Evolutionary conservation across 768 basidiomycete species (phyloP).

Genomic region (Xerocomus potaroensis): DNA sequence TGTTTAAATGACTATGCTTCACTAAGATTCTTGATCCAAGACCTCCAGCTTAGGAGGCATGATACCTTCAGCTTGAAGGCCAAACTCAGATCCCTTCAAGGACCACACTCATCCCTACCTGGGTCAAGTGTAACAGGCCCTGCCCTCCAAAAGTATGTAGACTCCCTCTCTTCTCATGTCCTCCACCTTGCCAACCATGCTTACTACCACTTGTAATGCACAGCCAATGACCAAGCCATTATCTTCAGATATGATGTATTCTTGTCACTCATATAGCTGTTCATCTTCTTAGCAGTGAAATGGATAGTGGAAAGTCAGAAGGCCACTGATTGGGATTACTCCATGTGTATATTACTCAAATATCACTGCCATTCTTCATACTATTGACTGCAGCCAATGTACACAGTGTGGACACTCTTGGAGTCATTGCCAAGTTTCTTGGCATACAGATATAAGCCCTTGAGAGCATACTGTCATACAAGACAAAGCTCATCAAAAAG

Average conservation of each 20-base stretch:
- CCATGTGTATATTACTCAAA: constrained; percentile 94
- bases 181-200: constrained; percentile 89
- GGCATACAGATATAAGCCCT: constrained; percentile 72
- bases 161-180: constrained; percentile 74
- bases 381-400: constrained; percentile 86
- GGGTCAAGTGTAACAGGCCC: too few relatives aligned
- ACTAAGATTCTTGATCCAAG: too few relatives aligned
- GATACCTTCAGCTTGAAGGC: too few relatives aligned
- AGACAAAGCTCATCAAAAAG: too few relatives aligned
- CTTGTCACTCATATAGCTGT: background rate
- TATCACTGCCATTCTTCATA: constrained; percentile 91
- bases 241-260: constrained; percentile 59
- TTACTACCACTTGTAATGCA: constrained; percentile 95
- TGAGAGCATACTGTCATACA: constrained; percentile 71
- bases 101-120: too few relatives aligned
- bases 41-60: too few relatives aligned
- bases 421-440: constrained; percentile 87
- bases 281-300: constrained; percentile 66
- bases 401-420: constrained; percentile 76
- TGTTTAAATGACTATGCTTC: too few relatives aligned
- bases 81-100: too few relatives aligned
- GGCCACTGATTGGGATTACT: constrained; percentile 85
- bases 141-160: constrained; percentile 78
- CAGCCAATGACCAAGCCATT: constrained; percentile 91
- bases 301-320: constrained; percentile 92